These are phyloP conservation scores for Debaryomyces udenii DNA, from an alignment of 1,139 yeast species.

Conservation along the genomic window DNA sequence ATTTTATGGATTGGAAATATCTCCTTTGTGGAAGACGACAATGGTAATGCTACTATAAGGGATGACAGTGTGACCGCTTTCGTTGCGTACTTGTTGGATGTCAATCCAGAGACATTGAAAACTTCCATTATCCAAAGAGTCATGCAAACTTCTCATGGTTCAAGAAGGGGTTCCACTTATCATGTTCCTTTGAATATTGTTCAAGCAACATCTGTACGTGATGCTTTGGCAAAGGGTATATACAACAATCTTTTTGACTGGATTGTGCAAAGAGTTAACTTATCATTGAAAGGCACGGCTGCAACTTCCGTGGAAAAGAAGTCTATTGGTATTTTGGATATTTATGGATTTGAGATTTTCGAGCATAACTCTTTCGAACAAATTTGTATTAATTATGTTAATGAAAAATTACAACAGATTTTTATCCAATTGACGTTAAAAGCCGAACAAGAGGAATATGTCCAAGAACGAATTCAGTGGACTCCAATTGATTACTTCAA, in stretches of 20 bases:
- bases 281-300: constrained; percentile 51
- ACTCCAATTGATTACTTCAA: constrained; percentile 96
- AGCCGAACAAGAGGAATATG: constrained; percentile 97
- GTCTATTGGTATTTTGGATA: constrained; percentile 90
- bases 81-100: constrained; percentile 88
- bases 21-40: constrained; percentile 81
- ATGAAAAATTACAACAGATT: constrained; percentile 95
- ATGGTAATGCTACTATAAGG: constrained; percentile 79
- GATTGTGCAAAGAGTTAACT: constrained; percentile 94
- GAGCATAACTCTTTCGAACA: constrained; percentile 97
- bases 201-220: constrained; percentile 93
- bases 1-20: constrained; percentile 95
- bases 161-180: constrained; percentile 88
- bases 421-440: constrained; percentile 93
- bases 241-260: constrained; percentile 93
- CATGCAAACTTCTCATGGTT: constrained; percentile 87
- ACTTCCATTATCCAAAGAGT: constrained; percentile 78
- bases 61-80: constrained; percentile 91
- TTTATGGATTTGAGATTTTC: constrained; percentile 97
- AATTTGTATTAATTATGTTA: constrained; percentile 94
- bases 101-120: constrained; percentile 66
- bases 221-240: constrained; percentile 93
- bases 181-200: constrained; percentile 91
- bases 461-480: constrained; percentile 95
- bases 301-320: constrained; percentile 55